Evolutionary conservation across 2,329 filamentous ascomycete genomes (phyloP), one percentile per base, ranked within the genome.

Genomic region (Neopestalotiopsis sp.): DNA sequence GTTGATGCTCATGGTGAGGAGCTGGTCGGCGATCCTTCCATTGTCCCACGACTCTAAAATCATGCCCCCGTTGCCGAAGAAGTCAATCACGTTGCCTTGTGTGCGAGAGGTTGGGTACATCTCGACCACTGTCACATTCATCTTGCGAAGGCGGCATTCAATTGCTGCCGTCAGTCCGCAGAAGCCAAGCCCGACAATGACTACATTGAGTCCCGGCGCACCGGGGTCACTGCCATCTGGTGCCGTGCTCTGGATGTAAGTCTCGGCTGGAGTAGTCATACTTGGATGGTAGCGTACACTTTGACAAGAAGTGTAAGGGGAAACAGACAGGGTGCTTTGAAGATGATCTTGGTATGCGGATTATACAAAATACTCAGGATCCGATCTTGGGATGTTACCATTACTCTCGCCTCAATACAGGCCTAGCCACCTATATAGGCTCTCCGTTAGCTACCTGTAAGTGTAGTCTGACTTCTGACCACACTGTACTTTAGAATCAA

Each of bases 1-100:
- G 9, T 58, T 58, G 56, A 58, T 58, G 17, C 56, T 58, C 56
- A 58, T 58, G 56, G 20, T 14, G 4, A 58, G 13, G n/a, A 58
- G 56, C 28, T 58, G 56, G 13, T 58, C 56, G 20, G 56, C 56
- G 4, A 58, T 81, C 2, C 81, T 83, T 5, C 83, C 82, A 69
- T 81, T 79, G 65, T 81, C 77, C 42, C 74, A 81, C 2, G 64
- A 42, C 42, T 66, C 80, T 73, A 86, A 79, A 45, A 58, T 66
- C 42, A 49, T 42, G 57, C 78, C 76, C 17, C 78, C 78, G 13
- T 80, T 77, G 28, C 85, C 77, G 78, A 66, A 70, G 72, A 75
- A 49, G 82, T 4, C 75, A 76, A 70, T 85, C 84, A 30, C 84
- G 84, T 73, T 85, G 20, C 66, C 66, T 38, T 67, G 65, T 3